Percentiles rank a stretch among this genome's conserved stretches.
These are phyloP conservation scores for Entomophthora muscae DNA, from an alignment of 371 early-diverging fungal genomes.

Conservation along the genomic window DNA sequence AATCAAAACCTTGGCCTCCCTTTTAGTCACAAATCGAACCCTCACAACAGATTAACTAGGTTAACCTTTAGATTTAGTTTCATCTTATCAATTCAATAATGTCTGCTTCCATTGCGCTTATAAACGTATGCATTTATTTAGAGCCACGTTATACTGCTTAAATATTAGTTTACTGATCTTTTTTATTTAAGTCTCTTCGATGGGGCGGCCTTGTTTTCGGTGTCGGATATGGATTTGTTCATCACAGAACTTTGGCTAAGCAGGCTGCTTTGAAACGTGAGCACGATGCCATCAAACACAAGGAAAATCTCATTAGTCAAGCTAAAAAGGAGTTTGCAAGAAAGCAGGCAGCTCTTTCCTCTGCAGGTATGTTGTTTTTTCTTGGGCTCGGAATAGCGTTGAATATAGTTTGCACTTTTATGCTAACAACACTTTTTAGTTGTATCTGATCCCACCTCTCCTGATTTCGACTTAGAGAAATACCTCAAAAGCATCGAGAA, in stretches of 20 bases:
- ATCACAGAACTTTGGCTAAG: background rate
- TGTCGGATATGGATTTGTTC: constrained; percentile 1
- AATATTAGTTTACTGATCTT: background rate
- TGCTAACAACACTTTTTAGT: background rate
- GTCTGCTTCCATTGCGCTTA: background rate
- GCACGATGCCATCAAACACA: background rate
- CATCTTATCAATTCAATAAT: background rate
- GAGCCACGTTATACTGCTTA: background rate
- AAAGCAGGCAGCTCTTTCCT: background rate
- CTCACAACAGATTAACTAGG: background rate
- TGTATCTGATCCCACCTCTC: background rate
- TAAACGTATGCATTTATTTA: background rate
- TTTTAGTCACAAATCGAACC: background rate
- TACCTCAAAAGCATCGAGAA: constrained; percentile 3
- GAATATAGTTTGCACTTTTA: background rate
- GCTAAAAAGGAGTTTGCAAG: constrained; percentile 4
- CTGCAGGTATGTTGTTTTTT: constrained; percentile 4
- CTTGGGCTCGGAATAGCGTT: too few relatives aligned
- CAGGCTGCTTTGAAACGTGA: background rate
- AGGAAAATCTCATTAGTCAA: constrained; percentile 1
- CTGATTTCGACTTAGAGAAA: constrained; percentile 2
- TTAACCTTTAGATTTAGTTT: background rate
- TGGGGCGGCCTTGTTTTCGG: constrained; percentile 7
- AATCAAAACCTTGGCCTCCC: background rate
- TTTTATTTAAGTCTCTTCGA: background rate